Evolutionary conservation across 2,329 filamentous ascomycete species (phyloP).

Genomic region (Ceratocystiopsis sp.): DNA sequence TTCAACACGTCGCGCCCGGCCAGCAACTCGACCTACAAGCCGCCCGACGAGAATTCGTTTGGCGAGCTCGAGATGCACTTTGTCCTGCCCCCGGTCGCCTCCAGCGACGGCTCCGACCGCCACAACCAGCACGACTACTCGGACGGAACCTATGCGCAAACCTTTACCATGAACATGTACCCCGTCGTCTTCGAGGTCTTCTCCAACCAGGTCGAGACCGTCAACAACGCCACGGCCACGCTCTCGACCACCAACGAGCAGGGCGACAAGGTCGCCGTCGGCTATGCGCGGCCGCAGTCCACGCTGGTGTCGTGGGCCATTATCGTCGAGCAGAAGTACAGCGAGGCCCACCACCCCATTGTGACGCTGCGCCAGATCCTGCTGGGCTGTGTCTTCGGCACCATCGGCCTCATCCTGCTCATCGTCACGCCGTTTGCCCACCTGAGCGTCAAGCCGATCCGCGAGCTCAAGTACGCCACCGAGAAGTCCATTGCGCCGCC

Average conservation of each 20-base stretch:
- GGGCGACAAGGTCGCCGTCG: conserved; percentile 53
- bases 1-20: conserved; percentile 30
- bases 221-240: conserved; percentile 52
- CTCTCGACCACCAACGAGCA: conserved; percentile 61
- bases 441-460: conserved; percentile 63
- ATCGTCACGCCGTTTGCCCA: conserved; percentile 67
- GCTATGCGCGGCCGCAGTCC: conserved; percentile 54
- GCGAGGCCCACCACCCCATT: conserved; percentile 64
- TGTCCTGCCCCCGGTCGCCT: conserved; percentile 35
- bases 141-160: conserved; percentile 24
- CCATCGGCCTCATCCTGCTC: conserved; percentile 53
- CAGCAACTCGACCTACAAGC: conserved; percentile 28
- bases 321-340: conserved; percentile 56
- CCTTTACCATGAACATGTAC: conserved; percentile 45
- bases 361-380: conserved; percentile 60
- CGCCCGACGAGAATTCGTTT: conserved; percentile 20
- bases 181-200: conserved; percentile 46
- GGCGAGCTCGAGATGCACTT: conserved; percentile 34
- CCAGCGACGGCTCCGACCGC: conserved; percentile 23
- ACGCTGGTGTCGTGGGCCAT: conserved; percentile 66
- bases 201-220: conserved; percentile 25
- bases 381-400: conserved; percentile 71
- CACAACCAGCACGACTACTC: conserved; percentile 27
- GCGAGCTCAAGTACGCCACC: conserved; percentile 58
- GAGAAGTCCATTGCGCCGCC: conserved; percentile 53